Conservation (phyloP, 2,329 filamentous ascomycete species). For the Dothideomycetes sp. region DNA sequence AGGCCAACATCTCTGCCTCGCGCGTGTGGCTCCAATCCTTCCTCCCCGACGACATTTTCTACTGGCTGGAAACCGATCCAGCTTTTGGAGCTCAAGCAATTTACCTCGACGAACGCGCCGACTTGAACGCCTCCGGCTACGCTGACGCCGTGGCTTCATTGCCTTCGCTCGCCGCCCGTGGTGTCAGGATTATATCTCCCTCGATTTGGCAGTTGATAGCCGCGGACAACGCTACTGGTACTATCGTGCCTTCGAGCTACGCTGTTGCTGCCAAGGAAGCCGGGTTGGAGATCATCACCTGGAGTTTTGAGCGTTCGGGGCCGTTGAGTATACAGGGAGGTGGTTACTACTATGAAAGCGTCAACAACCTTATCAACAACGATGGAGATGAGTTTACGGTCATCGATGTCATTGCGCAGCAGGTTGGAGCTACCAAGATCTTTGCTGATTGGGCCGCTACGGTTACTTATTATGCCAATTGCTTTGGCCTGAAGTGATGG, state of each 20-base stretch:
- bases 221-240: no score
- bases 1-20: conserved; percentile 42
- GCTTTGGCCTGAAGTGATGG: conserved; percentile 42
- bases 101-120: conserved; percentile 53
- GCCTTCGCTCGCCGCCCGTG: no score
- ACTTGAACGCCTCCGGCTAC: no score
- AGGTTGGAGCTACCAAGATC: conserved; percentile 53
- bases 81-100: conserved; percentile 54
- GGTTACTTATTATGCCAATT: conserved; percentile 63
- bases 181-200: no score
- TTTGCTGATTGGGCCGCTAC: conserved; percentile 64
- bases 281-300: conserved; percentile 57
- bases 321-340: conserved; percentile 43
- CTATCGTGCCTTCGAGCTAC: no score
- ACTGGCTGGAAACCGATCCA: conserved; percentile 56
- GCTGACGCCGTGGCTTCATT: no score
- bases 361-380: conserved; percentile 46
- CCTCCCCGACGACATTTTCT: conserved; percentile 43
- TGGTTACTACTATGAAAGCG: conserved; percentile 52
- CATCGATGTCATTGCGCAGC: conserved; percentile 53
- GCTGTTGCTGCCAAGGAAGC: conserved; percentile 51
- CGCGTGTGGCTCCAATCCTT: conserved; percentile 59
- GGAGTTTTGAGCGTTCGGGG: conserved; percentile 59
- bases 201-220: no score
- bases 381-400: conserved; percentile 60